Evolutionary conservation across 495 filamentous ascomycete genomes (phyloP).

Genomic region (Neurospora sp.): DNA sequence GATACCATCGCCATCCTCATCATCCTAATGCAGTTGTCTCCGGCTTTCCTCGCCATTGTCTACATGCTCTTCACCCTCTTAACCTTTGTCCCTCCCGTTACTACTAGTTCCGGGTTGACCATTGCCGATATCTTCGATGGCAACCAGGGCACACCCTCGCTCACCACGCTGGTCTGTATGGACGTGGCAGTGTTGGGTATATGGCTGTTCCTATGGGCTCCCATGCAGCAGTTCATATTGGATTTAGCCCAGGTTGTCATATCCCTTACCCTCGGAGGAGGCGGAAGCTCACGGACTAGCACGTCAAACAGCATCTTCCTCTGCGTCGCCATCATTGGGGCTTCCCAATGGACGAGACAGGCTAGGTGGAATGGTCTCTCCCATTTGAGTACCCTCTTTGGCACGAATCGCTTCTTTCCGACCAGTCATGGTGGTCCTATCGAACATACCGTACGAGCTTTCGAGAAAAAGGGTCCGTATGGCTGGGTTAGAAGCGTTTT

Average conservation of each 20-base stretch:
- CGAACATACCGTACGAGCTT: constrained; percentile 27
- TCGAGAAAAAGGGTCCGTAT: constrained; percentile 39
- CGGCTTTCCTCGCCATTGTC: constrained; percentile 78
- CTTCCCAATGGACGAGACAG: constrained; percentile 52
- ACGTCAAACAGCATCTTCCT: constrained; percentile 63
- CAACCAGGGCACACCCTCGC: constrained; percentile 53
- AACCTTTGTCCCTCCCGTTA: constrained; percentile 79
- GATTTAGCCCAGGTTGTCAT: constrained; percentile 96
- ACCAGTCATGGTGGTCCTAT: constrained; percentile 32
- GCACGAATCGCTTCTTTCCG: constrained; percentile 28
- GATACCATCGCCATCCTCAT: constrained; percentile 98
- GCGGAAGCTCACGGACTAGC: constrained; percentile 64
- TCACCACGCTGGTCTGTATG: constrained; percentile 71
- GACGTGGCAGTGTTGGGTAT: constrained; percentile 71
- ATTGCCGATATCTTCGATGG: constrained; percentile 44
- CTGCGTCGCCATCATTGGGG: constrained; percentile 74
- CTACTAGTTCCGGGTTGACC: constrained; percentile 41
- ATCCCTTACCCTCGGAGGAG: constrained; percentile 83
- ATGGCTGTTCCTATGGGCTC: constrained; percentile 86
- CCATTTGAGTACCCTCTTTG: constrained; percentile 29
- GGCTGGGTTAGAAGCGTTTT: constrained; percentile 51
- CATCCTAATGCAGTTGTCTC: constrained; percentile 91
- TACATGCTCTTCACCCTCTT: constrained; percentile 89
- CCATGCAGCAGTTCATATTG: constrained; percentile 77
- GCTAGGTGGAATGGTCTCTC: constrained; percentile 35